Conservation (phyloP, 2,329 filamentous ascomycete species). For the Xylariaceae sp. region DNA sequence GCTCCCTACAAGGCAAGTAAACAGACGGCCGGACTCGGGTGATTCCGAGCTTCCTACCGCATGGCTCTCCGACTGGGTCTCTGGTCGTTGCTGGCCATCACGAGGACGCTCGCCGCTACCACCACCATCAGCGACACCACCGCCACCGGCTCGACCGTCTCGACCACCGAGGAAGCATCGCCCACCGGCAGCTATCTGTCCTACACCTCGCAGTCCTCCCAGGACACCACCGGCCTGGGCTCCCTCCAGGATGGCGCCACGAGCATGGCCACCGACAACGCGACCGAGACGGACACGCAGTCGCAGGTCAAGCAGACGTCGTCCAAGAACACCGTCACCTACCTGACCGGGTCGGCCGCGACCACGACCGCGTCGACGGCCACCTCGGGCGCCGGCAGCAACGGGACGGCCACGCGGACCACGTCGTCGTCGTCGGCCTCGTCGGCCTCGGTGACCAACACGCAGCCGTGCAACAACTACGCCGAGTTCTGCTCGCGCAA, state of each 20-base stretch:
- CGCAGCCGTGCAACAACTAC: slow-evolving; percentile 72
- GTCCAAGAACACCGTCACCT: slow-evolving; percentile 25
- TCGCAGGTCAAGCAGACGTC: slow-evolving; percentile 16
- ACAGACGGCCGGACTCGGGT: no score
- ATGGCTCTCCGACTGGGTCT: slow-evolving; percentile 17
- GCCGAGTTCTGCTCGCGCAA: slow-evolving; percentile 67
- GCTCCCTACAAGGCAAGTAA: no score
- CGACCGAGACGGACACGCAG: slow-evolving; percentile 15
- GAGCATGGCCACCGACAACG: slow-evolving; percentile 24
- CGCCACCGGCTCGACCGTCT: slow-evolving; percentile 25
- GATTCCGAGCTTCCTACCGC: no score
- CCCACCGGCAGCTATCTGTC: slow-evolving; percentile 39
- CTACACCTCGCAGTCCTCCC: slow-evolving; percentile 34
- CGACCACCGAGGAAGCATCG: slow-evolving; percentile 24
- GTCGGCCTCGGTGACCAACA: slow-evolving; percentile 51
- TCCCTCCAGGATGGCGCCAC: slow-evolving; percentile 19
- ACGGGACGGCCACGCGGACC: no score
- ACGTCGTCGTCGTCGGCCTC: slow-evolving; percentile 35
- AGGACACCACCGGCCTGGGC: slow-evolving; percentile 21
- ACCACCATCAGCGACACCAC: slow-evolving; percentile 23
- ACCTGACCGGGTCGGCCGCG: slow-evolving; percentile 39
- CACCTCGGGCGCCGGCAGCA: no score
- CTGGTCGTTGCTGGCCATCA: slow-evolving; percentile 17
- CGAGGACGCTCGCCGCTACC: slow-evolving; percentile 20
- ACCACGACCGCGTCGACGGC: slow-evolving; percentile 33